Percentiles rank a stretch among this genome's conserved stretches.
Evolutionary conservation across 768 basidiomycete species (phyloP).

Genomic region (Neoboletus subvelutipes): DNA sequence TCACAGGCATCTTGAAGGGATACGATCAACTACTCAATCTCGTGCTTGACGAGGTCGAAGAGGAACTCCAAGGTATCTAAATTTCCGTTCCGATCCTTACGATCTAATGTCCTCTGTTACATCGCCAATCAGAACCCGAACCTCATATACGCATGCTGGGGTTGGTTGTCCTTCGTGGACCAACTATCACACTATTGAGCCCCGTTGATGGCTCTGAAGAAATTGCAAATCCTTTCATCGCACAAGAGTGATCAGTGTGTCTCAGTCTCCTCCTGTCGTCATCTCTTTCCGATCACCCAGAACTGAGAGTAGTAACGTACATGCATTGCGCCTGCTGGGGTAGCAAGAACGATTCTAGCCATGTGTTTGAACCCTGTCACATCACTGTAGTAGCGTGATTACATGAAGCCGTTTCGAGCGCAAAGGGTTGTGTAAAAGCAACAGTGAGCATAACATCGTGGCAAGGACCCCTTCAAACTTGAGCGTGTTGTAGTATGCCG

Average conservation of each 20-base stretch:
- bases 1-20: constrained; percentile 90
- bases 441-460: constrained; percentile 13
- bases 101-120: constrained; percentile 8
- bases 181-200: constrained; percentile 90
- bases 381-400: constrained; percentile 15
- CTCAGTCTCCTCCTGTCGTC: not conserved
- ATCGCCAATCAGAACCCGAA: constrained; percentile 52
- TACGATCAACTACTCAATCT: constrained; percentile 96
- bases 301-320: constrained; percentile 1
- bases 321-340: not conserved
- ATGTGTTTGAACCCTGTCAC: constrained; percentile 11
- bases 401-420: constrained; percentile 17
- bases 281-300: not conserved
- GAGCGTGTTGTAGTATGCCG: not conserved
- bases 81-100: constrained; percentile 11
- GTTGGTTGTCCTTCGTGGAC: constrained; percentile 87
- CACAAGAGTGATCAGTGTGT: constrained; percentile 54
- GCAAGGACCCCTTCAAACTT: not conserved
- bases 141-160: constrained; percentile 69
- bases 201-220: constrained; percentile 96
- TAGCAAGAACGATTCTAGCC: not conserved
- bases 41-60: constrained; percentile 93
- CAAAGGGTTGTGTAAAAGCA: constrained; percentile 9
- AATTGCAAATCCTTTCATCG: constrained; percentile 85
- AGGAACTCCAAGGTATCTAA: constrained; percentile 65